phyloP scores from a whole-genome alignment of 805 yeast species.

The Metschnikowia colocasiae region DNA sequence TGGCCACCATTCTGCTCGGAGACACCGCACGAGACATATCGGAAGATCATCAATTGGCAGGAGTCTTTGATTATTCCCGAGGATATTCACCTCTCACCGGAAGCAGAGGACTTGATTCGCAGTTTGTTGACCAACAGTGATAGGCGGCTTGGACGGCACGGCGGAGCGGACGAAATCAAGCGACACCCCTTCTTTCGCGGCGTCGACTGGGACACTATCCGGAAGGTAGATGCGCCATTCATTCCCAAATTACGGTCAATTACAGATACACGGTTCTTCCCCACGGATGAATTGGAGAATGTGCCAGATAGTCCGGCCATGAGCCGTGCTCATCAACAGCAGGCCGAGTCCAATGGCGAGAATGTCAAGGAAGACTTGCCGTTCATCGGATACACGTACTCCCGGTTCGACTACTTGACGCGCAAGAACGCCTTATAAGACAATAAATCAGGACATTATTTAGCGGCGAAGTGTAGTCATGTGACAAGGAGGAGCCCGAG shows the following conservation, averaged over 20 bases:
- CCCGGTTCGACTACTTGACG: constrained; percentile 89
- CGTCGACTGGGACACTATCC: constrained; percentile 89
- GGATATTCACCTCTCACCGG: constrained; percentile 84
- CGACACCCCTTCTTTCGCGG: constrained; percentile 91
- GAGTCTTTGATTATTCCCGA: constrained; percentile 87
- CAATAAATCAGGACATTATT: background rate
- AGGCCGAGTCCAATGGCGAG: constrained; percentile 47
- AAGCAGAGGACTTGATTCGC: constrained; percentile 81
- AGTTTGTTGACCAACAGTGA: constrained; percentile 75
- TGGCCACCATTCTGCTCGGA: constrained; percentile 98
- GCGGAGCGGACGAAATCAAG: constrained; percentile 91
- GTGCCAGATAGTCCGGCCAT: constrained; percentile 81
- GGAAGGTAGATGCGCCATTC: constrained; percentile 89
- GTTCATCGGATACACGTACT: constrained; percentile 94
- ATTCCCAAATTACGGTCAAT: constrained; percentile 87
- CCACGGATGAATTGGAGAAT: constrained; percentile 92
- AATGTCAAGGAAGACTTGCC: constrained; percentile 85
- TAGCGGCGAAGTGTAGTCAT: background rate
- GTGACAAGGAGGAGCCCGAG: background rate
- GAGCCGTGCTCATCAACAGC: constrained; percentile 57
- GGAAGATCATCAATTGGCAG: constrained; percentile 88
- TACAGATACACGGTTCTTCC: constrained; percentile 97
- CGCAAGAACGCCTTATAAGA: constrained; percentile 54
- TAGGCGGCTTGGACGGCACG: constrained; percentile 75
- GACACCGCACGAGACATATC: constrained; percentile 89